phyloP scores from a whole-genome alignment of 768 basidiomycete genomes.

The Lactarius akahatsu region DNA sequence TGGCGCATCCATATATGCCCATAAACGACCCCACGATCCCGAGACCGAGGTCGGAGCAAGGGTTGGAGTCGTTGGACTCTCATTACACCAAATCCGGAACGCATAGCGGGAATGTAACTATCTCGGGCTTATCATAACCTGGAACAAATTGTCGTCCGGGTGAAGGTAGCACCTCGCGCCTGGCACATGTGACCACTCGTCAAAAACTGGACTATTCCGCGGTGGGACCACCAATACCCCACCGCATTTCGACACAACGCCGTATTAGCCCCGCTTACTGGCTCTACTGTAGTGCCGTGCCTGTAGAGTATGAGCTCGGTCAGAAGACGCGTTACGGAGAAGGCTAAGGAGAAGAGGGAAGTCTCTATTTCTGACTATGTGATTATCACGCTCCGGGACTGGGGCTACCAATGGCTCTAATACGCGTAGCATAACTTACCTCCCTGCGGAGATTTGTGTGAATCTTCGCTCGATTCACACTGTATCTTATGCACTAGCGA shows the following conservation, averaged over 20 bases:
- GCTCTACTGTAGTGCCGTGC: not conserved
- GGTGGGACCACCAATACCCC: not conserved
- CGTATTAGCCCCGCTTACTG: not conserved
- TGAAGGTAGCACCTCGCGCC: not conserved
- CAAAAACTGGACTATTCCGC: not conserved
- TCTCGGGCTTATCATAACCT: not conserved
- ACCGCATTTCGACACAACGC: not conserved
- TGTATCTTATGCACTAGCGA: not conserved
- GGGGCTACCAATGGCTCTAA: not conserved
- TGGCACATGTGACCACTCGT: not conserved
- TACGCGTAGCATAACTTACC: too few species aligned
- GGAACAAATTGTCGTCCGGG: not conserved
- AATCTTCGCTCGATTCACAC: not conserved
- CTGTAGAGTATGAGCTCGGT: not conserved
- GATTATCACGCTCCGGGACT: too few species aligned
- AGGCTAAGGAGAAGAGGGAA: not conserved
- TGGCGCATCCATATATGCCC: too few species aligned
- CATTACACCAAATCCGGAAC: not conserved
- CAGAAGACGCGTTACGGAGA: not conserved
- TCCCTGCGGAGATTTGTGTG: not conserved
- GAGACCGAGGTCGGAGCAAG: too few species aligned
- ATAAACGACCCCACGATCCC: too few species aligned
- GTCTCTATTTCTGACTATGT: not conserved
- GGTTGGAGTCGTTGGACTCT: too few species aligned
- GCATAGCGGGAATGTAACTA: not conserved